Percentiles rank a stretch among this genome's conserved stretches.
These are phyloP conservation scores for Suillus subluteus DNA, from an alignment of 768 basidiomycete genomes.

Conservation along the genomic window DNA sequence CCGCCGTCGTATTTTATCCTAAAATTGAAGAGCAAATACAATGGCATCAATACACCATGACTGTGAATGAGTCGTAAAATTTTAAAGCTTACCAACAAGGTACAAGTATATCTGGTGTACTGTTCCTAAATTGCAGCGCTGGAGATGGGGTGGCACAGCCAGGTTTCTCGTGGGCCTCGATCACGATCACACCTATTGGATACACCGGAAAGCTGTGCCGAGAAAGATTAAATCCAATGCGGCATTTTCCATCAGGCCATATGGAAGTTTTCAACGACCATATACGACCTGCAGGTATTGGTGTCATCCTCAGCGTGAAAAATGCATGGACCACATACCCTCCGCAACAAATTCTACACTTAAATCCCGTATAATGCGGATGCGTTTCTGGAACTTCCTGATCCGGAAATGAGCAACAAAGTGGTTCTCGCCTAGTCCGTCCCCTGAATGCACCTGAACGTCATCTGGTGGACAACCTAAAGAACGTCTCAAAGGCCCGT, in stretches of 20 bases:
- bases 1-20: no score
- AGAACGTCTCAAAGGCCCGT: slow-evolving; percentile 39
- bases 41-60: background rate
- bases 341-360: slow-evolving; percentile 50
- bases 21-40: background rate
- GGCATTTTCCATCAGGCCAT: background rate
- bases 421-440: slow-evolving; percentile 43
- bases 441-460: slow-evolving; percentile 50
- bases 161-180: background rate
- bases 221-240: background rate
- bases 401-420: slow-evolving; percentile 55
- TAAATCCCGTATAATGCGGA: slow-evolving; percentile 56
- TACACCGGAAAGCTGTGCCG: background rate
- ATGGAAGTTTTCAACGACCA: background rate
- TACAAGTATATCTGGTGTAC: background rate
- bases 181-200: background rate
- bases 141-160: background rate
- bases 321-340: background rate
- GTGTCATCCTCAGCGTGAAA: background rate
- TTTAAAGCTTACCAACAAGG: background rate
- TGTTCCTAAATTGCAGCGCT: no score
- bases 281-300: background rate
- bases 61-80: background rate
- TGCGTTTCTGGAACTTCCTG: slow-evolving; percentile 60
- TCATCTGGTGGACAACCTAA: slow-evolving; percentile 46